Percentiles rank a stretch among this genome's conserved stretches.
Evolutionary conservation across 1,284 basidiomycete genomes (phyloP).

Genomic region (Lignosus rhinocerotis): DNA sequence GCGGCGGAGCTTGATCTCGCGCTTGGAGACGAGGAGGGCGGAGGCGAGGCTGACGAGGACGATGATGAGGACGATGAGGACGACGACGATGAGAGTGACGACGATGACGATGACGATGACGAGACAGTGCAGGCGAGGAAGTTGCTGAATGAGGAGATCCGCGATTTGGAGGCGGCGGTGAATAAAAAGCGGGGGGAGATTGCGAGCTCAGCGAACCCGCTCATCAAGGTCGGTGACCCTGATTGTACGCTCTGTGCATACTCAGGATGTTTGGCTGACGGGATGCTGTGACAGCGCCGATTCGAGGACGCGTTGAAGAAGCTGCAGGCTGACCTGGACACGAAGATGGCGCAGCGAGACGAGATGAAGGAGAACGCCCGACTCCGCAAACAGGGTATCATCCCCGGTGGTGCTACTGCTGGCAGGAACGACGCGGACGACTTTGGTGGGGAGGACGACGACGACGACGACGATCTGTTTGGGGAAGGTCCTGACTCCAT

Average conservation of each 20-base stretch:
- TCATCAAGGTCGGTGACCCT: conserved; percentile 66
- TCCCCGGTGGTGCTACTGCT: conserved; percentile 45
- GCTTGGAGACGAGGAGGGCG: conserved; percentile 50
- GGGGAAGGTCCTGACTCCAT: conserved; percentile 49
- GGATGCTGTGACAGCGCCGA: conserved; percentile 62
- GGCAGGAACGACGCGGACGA: conserved; percentile 44
- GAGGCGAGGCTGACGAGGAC: conserved; percentile 64
- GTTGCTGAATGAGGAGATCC: conserved; percentile 85
- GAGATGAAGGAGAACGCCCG: conserved; percentile 73
- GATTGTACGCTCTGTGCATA: background rate
- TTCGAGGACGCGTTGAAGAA: conserved; percentile 93
- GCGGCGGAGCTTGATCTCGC: conserved; percentile 75
- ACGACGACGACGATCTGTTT: conserved; percentile 64
- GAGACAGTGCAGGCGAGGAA: conserved; percentile 69
- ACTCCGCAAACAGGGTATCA: conserved; percentile 62
- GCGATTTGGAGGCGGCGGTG: conserved; percentile 86
- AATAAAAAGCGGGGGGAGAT: conserved; percentile 86
- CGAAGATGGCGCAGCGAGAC: conserved; percentile 80
- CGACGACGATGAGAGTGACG: conserved; percentile 68
- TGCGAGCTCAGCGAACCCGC: conserved; percentile 83
- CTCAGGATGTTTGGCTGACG: background rate
- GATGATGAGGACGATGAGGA: conserved; percentile 69
- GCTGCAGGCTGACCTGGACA: conserved; percentile 82
- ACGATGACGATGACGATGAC: conserved; percentile 70
- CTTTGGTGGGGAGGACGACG: conserved; percentile 38